Evolutionary conservation across 2,329 filamentous ascomycete genomes (phyloP), one percentile per base, ranked within the genome.

Genomic region (Hypoxylon sp.): DNA sequence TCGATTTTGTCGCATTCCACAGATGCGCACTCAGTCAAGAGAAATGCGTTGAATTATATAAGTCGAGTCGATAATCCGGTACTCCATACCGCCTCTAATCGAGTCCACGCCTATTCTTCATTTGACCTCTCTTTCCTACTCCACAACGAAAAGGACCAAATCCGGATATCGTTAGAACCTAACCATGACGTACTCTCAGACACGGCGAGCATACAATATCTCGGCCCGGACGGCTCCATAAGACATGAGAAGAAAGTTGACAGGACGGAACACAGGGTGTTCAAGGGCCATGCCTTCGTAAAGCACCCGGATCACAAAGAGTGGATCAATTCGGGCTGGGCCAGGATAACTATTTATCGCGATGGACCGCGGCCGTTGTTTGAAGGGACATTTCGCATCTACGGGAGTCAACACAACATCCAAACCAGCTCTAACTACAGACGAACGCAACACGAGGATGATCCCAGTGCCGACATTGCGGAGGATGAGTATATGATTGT

Each of bases 141-240:
- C 34, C 88, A 91, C 72, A 81, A 86, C 63, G 83, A 85, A 55
- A 80, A 85, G 63, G 85, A 93, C 67, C 86, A 88, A 69, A 83
- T 98, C 72, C 92, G 93, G 68, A 85, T 99, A 54, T 85, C 87
- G 57, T 85, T 99, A 50, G 89, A 95, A 75, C 95, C 95, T 3
- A 98, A 98, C 76, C 88, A 97, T 80, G 92, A 98, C 78, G 89
- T 98, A 61, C 83, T 99, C 47, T 86, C 90, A 56, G 85, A 93
- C 15, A 89, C 90, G 71, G 91, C 94, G 7, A 86, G 85, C 52
- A 82, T 99, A 49, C 86, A 89, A 39, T 90, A 93, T 74, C 77
- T 97, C 43, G 88, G 84, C 56, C 75, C 84, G 10, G 89, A 97
- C 76, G 95, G 95, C 54, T 82, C 84, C 50, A 79, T 97, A 37